A percentile compares a stretch with the other conserved stretches of the same genome.
Evolutionary conservation across 129 eudicot species (phyloP).

Genomic region (Artemisia argyi): DNA sequence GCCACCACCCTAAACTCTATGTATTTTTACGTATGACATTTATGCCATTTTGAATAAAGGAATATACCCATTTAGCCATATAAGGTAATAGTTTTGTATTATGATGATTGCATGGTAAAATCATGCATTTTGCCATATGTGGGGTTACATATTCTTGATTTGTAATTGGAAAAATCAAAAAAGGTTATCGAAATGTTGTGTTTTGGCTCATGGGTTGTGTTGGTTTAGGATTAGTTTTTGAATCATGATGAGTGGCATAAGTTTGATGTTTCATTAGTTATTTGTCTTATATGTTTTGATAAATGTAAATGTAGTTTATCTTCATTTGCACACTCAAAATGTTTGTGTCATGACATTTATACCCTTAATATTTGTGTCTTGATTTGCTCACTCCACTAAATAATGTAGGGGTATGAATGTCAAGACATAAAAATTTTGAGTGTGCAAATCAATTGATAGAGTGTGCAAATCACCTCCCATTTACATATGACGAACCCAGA

Average conservation of each 20-base stretch:
- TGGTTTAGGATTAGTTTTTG: constrained; percentile 5
- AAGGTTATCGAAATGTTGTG: constrained; percentile 13
- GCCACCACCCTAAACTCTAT: background rate
- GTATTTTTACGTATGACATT: background rate
- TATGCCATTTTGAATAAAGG: constrained; percentile 6
- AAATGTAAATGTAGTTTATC: background rate
- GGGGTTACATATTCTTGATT: constrained; percentile 6
- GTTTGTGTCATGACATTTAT: no score
- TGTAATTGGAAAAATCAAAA: background rate
- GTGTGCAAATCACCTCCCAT: no score
- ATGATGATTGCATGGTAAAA: constrained; percentile 2
- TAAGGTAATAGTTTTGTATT: constrained; percentile 22
- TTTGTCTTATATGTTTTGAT: background rate
- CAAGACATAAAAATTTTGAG: no score
- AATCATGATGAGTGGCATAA: constrained; percentile 15
- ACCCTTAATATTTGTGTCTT: no score
- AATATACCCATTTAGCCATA: background rate
- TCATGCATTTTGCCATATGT: constrained; percentile 23
- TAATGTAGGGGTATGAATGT: no score
- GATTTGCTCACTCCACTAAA: no score
- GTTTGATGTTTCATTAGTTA: constrained; percentile 1
- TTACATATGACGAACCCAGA: no score
- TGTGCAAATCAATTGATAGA: no score
- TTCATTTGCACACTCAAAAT: no score
- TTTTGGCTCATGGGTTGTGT: constrained; percentile 17